Conservation (phyloP, 2,329 filamentous ascomycete genomes). For the Thermothelomyces thermophilus region DNA sequence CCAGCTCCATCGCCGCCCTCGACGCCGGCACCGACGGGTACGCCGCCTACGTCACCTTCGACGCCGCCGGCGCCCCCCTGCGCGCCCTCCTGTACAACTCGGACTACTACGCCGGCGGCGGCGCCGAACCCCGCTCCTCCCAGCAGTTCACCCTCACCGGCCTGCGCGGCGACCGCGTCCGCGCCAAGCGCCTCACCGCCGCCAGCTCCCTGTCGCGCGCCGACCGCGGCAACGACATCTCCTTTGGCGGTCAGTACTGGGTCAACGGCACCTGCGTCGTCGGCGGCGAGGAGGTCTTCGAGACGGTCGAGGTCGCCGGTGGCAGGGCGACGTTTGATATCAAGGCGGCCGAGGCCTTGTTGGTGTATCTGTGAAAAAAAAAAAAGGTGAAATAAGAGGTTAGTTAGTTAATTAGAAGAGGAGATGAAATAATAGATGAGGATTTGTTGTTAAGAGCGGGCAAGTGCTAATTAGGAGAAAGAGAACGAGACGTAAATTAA, state of each 20-base stretch:
- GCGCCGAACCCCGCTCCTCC: conserved; percentile 28
- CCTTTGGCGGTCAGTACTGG: conserved; percentile 42
- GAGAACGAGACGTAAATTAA: background rate
- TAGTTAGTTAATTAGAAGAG: no score
- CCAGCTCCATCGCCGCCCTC: conserved; percentile 38
- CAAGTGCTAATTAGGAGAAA: background rate
- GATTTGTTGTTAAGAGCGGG: background rate
- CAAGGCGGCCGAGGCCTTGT: conserved; percentile 41
- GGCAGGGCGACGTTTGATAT: conserved; percentile 37
- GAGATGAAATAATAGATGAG: no score
- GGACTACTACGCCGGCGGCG: conserved; percentile 34
- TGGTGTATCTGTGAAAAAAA: conserved; percentile 38
- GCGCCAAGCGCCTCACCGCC: conserved; percentile 37
- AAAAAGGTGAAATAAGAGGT: no score
- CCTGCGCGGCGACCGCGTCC: conserved; percentile 30
- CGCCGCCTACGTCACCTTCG: conserved; percentile 41
- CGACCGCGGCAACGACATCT: conserved; percentile 37
- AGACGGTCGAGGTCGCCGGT: conserved; percentile 30
- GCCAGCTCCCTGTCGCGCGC: conserved; percentile 30
- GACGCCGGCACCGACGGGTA: conserved; percentile 38
- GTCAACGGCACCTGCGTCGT: conserved; percentile 39
- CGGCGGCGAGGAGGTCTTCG: conserved; percentile 35
- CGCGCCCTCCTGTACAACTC: conserved; percentile 41
- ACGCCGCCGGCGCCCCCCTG: conserved; percentile 32
- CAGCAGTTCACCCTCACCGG: conserved; percentile 39